phyloP scores from a whole-genome alignment of 2,329 filamentous ascomycete genomes.

The Stachybotrys chlorohalonatus region DNA sequence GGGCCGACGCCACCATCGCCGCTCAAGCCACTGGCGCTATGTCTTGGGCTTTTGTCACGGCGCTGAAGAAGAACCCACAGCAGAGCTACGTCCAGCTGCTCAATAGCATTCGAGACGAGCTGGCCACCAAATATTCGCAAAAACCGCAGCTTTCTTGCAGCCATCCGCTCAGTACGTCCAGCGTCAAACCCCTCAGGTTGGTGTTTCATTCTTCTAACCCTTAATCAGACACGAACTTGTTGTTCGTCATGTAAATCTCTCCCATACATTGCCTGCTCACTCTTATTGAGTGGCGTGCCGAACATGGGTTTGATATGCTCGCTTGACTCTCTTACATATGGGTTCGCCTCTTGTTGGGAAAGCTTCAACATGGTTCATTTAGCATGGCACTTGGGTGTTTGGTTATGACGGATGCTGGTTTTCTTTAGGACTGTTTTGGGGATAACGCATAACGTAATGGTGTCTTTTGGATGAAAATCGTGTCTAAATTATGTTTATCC shows the following conservation, averaged over 20 bases:
- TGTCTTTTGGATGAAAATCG: background rate
- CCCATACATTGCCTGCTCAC: background rate
- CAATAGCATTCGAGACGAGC: conserved; percentile 91
- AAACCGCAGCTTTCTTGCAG: conserved; percentile 96
- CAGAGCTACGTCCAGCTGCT: conserved; percentile 96
- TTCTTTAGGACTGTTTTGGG: background rate
- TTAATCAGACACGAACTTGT: conserved; percentile 47
- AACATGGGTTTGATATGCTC: background rate
- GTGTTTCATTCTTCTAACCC: conserved; percentile 3
- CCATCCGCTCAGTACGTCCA: conserved; percentile 76
- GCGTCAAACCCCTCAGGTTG: conserved; percentile 3
- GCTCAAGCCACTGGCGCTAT: conserved; percentile 93
- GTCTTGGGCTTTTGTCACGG: conserved; percentile 93
- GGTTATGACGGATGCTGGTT: background rate
- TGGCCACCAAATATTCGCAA: conserved; percentile 80
- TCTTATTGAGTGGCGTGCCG: background rate
- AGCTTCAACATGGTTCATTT: background rate
- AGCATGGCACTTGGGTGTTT: background rate
- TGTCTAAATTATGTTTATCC: background rate
- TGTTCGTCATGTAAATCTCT: conserved; percentile 50
- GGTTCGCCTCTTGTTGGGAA: background rate
- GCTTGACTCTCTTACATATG: background rate
- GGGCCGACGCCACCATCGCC: conserved; percentile 84
- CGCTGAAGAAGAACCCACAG: conserved; percentile 92
- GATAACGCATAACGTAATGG: background rate